Conservation (phyloP, 1,284 basidiomycete species). For the Trametes versicolor region DNA sequence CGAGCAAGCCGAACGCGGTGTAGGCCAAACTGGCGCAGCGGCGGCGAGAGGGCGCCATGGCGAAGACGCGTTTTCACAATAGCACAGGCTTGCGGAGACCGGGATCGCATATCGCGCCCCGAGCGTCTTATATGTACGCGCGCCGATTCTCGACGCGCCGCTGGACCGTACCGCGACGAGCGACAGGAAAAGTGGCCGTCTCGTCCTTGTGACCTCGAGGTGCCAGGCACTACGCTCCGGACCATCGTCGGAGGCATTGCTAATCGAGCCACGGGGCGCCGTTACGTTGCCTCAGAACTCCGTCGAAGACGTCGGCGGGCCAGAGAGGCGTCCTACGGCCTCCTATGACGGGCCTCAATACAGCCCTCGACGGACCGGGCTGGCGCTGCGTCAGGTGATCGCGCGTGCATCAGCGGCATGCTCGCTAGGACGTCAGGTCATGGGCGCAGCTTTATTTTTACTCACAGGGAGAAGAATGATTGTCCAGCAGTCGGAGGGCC, state of each 20-base stretch:
- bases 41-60: constrained; percentile 11
- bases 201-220: constrained; percentile 16
- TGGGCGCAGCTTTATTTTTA: constrained; percentile 16
- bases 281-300: constrained; percentile 5
- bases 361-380: constrained; percentile 13
- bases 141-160: constrained; percentile 9
- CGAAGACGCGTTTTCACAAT: not conserved
- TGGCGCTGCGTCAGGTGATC: constrained; percentile 15
- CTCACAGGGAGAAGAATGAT: not conserved
- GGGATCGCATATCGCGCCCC: not conserved
- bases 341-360: constrained; percentile 3
- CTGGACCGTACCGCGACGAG: constrained; percentile 6
- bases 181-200: not conserved
- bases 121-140: not conserved
- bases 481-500: constrained; percentile 12
- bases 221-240: constrained; percentile 16
- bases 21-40: constrained; percentile 2
- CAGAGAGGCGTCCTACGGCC: constrained; percentile 7
- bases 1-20: constrained; percentile 16
- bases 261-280: constrained; percentile 4
- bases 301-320: constrained; percentile 1
- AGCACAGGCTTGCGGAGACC: not conserved
- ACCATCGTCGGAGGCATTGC: constrained; percentile 16
- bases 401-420: constrained; percentile 9
- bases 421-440: not conserved